Base-by-base conservation (phyloP, 1,284 basidiomycete genomes). In the Mycosarcoma mackinlayi region DNA sequence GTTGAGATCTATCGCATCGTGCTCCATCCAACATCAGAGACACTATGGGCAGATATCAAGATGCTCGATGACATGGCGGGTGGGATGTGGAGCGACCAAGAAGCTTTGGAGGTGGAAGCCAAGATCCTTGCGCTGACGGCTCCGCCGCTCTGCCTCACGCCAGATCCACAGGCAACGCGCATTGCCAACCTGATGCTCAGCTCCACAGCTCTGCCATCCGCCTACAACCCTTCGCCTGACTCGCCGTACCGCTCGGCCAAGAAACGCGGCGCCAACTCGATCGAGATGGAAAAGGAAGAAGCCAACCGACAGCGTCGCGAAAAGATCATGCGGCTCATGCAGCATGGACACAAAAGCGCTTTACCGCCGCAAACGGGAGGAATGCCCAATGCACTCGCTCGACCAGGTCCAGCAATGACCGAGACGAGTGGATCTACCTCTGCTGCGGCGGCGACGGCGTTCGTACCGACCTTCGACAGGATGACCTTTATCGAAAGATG, bases 171-270 rank as follows among this genome's bases (percentile, higher is more conserved):
- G 31, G 79, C 71, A 0, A 73, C 70, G 14, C 58, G 77, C 10
- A 82, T 82, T 25, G 77, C 80, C 10, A 82, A 82, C 30, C 46
- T 77, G 1, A 80, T 80, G 76, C 65, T 78, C 23, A 69, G 66
- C 56, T 66, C 76, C 25, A 79, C 80, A 1, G 76, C 79, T 13
- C 61, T 69, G 2, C 73, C 76, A 1, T 58, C 64, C 4, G 53
- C 59, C 10, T 76, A 76, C 46, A 48, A 48, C 13, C 62, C 71
- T 1, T 71, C 68, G 25, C 39, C 67, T 3, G 51, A 63, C 13
- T 74, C 68, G 40, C 62, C 64, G 16, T 68, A 64, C 38, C 35
- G 56, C 18, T 63, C 48, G 10, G 70, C 67, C 11, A 66, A 69
- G 30, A 75, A 66, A 19, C 63, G 70, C 28, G 59, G 52, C 16